phyloP scores from a whole-genome alignment of 345 rosid genomes.

The Dipteronia dyeriana region DNA sequence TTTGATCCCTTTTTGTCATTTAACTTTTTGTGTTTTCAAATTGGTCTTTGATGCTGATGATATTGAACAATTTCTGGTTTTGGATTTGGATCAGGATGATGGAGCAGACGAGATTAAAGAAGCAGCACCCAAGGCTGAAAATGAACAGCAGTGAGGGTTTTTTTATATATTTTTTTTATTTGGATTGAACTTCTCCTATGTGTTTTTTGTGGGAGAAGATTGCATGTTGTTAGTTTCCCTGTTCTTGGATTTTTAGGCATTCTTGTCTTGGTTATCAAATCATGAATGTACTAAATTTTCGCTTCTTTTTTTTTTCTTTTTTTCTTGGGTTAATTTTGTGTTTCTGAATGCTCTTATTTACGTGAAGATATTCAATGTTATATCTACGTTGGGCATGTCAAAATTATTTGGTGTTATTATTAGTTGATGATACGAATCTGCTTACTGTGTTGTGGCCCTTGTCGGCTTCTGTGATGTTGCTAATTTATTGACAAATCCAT shows the following conservation, averaged over 20 bases:
- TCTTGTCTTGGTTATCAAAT: conserved; percentile 44
- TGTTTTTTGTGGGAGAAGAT: conserved; percentile 65
- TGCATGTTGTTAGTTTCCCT: conserved; percentile 45
- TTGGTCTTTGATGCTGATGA: background rate
- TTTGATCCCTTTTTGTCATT: background rate
- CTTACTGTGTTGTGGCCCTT: background rate
- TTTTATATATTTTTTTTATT: background rate
- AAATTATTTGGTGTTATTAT: background rate
- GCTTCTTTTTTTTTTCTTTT: conserved; percentile 16
- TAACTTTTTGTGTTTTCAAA: background rate
- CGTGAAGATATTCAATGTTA: conserved; percentile 26
- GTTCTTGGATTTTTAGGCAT: conserved; percentile 40
- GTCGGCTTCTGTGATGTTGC: background rate
- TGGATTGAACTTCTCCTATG: conserved; percentile 52
- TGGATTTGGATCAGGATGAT: conserved; percentile 56
- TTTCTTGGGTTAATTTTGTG: conserved; percentile 9
- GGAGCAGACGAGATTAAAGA: conserved; percentile 90
- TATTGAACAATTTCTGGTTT: conserved; percentile 11
- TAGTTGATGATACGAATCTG: background rate
- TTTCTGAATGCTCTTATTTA: conserved; percentile 24
- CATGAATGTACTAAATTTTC: conserved; percentile 33
- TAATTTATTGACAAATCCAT: background rate
- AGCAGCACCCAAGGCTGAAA: conserved; percentile 64
- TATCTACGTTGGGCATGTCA: conserved; percentile 12
- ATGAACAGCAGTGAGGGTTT: conserved; percentile 48